These are phyloP conservation scores for Hypericum perforatum DNA, from an alignment of 345 rosid species.

Conservation along the genomic window DNA sequence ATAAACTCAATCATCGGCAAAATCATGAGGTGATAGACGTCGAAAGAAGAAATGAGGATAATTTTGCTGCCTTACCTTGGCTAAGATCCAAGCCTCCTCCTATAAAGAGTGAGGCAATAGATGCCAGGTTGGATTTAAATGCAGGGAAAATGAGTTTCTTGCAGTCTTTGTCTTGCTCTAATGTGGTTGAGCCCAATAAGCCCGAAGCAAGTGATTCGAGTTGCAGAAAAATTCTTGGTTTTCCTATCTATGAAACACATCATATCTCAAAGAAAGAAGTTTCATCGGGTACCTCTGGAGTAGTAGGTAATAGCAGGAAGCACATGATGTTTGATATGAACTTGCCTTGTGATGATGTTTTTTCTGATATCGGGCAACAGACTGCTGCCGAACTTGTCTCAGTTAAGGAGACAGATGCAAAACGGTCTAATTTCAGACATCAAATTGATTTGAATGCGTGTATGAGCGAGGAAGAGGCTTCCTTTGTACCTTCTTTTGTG, in stretches of 20 bases:
- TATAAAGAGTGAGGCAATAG: slow-evolving; percentile 27
- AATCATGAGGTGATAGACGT: slow-evolving; percentile 31
- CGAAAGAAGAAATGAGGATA: slow-evolving; percentile 38
- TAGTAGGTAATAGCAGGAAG: slow-evolving; percentile 29
- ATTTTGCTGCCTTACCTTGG: slow-evolving; percentile 49
- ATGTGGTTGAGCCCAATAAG: slow-evolving; percentile 23
- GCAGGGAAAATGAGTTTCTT: slow-evolving; percentile 20
- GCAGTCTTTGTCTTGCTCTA: slow-evolving; percentile 34
- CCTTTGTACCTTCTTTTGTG: slow-evolving; percentile 22
- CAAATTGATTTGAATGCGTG: slow-evolving; percentile 66
- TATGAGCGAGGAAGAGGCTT: slow-evolving; percentile 56
- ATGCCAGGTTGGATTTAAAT: slow-evolving; percentile 38
- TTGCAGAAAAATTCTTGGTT: slow-evolving; percentile 46
- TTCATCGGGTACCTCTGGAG: slow-evolving; percentile 30
- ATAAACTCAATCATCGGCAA: slow-evolving; percentile 18
- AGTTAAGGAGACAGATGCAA: slow-evolving; percentile 28
- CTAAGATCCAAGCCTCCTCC: slow-evolving; percentile 34
- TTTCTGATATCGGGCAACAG: slow-evolving; percentile 31
- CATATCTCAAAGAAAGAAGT: slow-evolving; percentile 27
- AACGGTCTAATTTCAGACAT: slow-evolving; percentile 28
- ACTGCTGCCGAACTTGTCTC: slow-evolving; percentile 24
- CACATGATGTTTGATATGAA: slow-evolving; percentile 55
- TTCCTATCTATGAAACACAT: slow-evolving; percentile 36
- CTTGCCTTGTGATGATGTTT: slow-evolving; percentile 56
- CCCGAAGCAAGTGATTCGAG: slow-evolving; percentile 24